Evolutionary conservation across 768 basidiomycete species (phyloP), one percentile per base, ranked within the genome.

Genomic region (Albatrellus ellisii): DNA sequence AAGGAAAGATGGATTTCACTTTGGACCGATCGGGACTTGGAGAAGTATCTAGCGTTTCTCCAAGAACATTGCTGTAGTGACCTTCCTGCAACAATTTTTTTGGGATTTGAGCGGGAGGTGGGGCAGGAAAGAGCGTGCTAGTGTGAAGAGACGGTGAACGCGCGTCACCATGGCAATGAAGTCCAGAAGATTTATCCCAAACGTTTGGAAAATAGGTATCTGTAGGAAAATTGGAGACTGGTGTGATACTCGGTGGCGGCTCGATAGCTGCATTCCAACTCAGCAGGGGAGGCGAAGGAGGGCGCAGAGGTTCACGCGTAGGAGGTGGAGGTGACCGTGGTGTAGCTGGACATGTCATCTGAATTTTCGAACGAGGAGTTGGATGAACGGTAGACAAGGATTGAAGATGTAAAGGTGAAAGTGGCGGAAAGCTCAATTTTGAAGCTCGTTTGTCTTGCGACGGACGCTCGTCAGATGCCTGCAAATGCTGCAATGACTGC

Each of bases 1-100:
- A 99, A n/a, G 94, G 91, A 59, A 99, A 98, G 26, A 95, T 67
- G 26, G 70, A 64, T 46, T 79, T 79, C 17, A 92, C 73, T 53
- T 84, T 84, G 20, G 61, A 62, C 21, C 65, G 70, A 56, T 91
- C 85, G 3, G 90, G 87, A 49, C 66, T 70, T 24, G 56, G 48
- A n/a, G 58, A 51, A 28, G 61, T 62, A 18, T 70, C 69, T n/a
- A 70, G 70, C 1, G 67, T 68, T 4, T 54, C 54, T 7, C 61
- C 59, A n/a, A 58, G 56, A 15, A 83, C 75, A 52, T 71, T 72
- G 12, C 70, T 67, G 61, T 92, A 86, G 54, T 86, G 74, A 6
- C 85, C 82, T 57, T 85, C 72, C 31, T 65, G 69, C n/a, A 81
- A 65, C 32, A 79, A 62, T 21, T 70, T 61, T 36, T 78, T 76